These are phyloP conservation scores for Mycena latifolia DNA, from an alignment of 768 basidiomycete species.

Conservation along the genomic window DNA sequence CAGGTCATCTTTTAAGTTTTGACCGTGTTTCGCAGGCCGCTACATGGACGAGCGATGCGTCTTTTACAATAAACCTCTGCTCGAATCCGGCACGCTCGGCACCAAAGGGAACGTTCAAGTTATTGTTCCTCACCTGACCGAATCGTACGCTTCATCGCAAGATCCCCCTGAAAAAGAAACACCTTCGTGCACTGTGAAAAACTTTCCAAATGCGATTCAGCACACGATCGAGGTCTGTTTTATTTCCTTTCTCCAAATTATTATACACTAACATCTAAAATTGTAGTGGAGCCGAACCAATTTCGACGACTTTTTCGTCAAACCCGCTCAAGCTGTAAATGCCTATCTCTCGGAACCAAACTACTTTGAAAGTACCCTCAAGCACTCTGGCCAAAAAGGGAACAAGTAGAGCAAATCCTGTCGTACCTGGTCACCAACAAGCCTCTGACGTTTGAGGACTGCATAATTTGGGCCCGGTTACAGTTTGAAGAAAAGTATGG, in stretches of 20 bases:
- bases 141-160: conserved; percentile 97
- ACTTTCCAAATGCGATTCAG: conserved; percentile 97
- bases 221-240: conserved; percentile 96
- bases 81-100: conserved; percentile 98
- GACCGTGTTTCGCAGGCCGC: conserved; percentile 66
- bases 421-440: conserved; percentile 93
- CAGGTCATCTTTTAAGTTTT: background rate
- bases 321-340: conserved; percentile 94
- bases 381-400: conserved; percentile 91
- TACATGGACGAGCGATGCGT: conserved; percentile 99
- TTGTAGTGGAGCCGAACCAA: conserved; percentile 91
- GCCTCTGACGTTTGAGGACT: conserved; percentile 96
- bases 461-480: conserved; percentile 95
- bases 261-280: background rate
- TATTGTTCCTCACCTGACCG: conserved; percentile 92
- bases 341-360: conserved; percentile 97
- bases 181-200: conserved; percentile 97
- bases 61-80: conserved; percentile 93
- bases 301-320: conserved; percentile 94
- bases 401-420: conserved; percentile 89
- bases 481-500: conserved; percentile 96
- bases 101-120: conserved; percentile 99
- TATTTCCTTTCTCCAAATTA: background rate
- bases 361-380: conserved; percentile 91
- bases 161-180: conserved; percentile 99